Evolutionary conservation across 768 basidiomycete genomes (phyloP).

Genomic region (Xerocomus spinulosus): DNA sequence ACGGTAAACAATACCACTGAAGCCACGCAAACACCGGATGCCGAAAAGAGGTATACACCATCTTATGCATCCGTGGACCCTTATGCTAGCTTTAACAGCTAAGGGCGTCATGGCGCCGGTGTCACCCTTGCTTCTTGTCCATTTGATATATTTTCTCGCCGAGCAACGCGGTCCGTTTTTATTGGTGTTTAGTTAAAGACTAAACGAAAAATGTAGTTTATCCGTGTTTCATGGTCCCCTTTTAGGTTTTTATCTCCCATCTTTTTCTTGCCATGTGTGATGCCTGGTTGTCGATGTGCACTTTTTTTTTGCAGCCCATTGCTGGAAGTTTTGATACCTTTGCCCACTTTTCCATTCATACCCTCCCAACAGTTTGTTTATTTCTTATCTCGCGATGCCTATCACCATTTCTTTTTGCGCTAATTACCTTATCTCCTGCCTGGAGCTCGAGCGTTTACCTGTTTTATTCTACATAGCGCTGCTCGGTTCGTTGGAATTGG

Average conservation of each 20-base stretch:
- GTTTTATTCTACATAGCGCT: not conserved
- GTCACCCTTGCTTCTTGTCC: not conserved
- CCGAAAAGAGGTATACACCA: slow-evolving; percentile 24
- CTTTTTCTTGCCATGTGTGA: slow-evolving; percentile 4
- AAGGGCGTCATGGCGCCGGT: not conserved
- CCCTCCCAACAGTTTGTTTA: slow-evolving; percentile 5
- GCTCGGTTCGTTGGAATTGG: not conserved
- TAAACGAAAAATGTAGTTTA: slow-evolving; percentile 12
- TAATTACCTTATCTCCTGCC: slow-evolving; percentile 7
- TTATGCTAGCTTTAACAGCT: slow-evolving; percentile 14
- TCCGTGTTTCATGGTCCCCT: slow-evolving; percentile 11
- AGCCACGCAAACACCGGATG: slow-evolving; percentile 5
- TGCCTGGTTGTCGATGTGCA: slow-evolving; percentile 4
- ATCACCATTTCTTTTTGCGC: not conserved
- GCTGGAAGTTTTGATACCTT: slow-evolving; percentile 21
- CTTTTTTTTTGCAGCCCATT: not conserved
- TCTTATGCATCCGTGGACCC: slow-evolving; percentile 25
- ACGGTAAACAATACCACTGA: not conserved
- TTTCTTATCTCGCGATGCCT: not conserved
- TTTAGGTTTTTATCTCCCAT: no score
- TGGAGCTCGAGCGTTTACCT: slow-evolving; percentile 20
- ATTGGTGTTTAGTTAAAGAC: not conserved
- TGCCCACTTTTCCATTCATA: slow-evolving; percentile 12
- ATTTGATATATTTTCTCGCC: not conserved
- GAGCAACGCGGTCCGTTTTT: not conserved